Percentiles rank a stretch among this genome's conserved stretches.
Evolutionary conservation across 2,329 filamentous ascomycete genomes (phyloP).

Genomic region (Lachnellula hyalina): DNA sequence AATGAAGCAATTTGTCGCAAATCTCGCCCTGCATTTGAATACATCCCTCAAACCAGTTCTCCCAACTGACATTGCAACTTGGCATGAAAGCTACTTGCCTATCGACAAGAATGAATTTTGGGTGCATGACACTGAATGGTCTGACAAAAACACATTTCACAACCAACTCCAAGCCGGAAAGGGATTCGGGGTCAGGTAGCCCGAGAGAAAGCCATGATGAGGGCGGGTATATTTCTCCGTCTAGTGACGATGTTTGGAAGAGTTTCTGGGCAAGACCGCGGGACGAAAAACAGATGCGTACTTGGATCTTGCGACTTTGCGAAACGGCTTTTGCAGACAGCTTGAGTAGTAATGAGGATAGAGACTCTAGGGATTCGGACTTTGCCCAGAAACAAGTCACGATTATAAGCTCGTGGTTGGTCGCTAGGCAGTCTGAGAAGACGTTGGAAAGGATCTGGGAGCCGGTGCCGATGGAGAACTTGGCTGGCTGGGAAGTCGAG

Average conservation of each 20-base stretch:
- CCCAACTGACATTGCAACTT: conserved; percentile 82
- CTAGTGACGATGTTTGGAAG: conserved; percentile 58
- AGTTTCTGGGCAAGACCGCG: conserved; percentile 68
- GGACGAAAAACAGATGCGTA: conserved; percentile 74
- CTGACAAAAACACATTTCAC: conserved; percentile 76
- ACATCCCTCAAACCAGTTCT: conserved; percentile 79
- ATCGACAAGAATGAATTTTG: conserved; percentile 76
- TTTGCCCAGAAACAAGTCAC: conserved; percentile 80
- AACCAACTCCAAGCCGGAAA: conserved; percentile 59
- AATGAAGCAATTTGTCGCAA: conserved; percentile 56
- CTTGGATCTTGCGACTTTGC: conserved; percentile 25
- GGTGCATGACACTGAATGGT: conserved; percentile 82
- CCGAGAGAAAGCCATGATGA: conserved; percentile 55
- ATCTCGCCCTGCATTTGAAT: conserved; percentile 60
- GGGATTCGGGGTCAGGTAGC: conserved; percentile 48
- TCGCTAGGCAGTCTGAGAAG: conserved; percentile 54
- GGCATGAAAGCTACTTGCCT: conserved; percentile 61
- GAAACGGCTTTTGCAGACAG: conserved; percentile 48
- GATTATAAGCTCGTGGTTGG: conserved; percentile 62
- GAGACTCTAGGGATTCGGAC: conserved; percentile 53
- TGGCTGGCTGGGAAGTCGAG: conserved; percentile 41
- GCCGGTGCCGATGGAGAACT: conserved; percentile 54
- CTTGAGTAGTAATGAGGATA: conserved; percentile 52
- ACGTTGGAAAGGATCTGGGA: conserved; percentile 49
- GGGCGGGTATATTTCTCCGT: conserved; percentile 57